Evolutionary conservation across 1,139 yeast species (phyloP), one percentile per base, ranked within the genome.

Genomic region (Geotrichum candidum): DNA sequence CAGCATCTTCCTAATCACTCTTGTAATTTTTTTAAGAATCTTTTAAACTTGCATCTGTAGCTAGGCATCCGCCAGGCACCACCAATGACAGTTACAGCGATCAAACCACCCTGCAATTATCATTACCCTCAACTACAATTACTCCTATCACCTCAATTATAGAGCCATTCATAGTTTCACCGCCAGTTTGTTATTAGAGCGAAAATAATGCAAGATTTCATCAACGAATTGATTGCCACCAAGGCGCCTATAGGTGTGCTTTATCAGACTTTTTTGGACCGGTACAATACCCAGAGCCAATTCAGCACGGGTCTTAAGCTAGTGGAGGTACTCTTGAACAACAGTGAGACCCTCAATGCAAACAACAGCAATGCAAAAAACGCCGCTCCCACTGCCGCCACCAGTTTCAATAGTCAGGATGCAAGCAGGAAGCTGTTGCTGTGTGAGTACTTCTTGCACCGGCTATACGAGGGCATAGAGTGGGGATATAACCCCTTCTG

Each of bases 181-280:
- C 18, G 23, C n/a, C 3, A 2, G 48, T 41, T n/a, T 5, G 23
- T 18, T 45, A 38, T 54, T 46, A 38, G 51, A n/a, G 45, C 41
- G 18, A 25, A 3, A n/a, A 35, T 46, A 57, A 54, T 56, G 15
- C 57, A 45, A 7, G 29, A 45, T 22, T 57, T 54, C n/a, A 59
- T 60, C 27, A 54, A 56, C 59, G 57, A 45, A 45, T 51, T 59
- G 15, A 31, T 60, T 11, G 57, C 57, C 33, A 48, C 57, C 15
- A 57, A 57, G 46, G 63, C 58, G 38, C 63, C 63, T 3, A 41
- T 60, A n/a, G 63, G 60, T 10, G 63, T 57, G 11, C 54, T 60
- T 18, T 60, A 57, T 56, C 56, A 48, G 18, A 60, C 52, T 38
- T 60, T 60, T n/a, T 27, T 60, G 58, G 48, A 41, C 18, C 48